These are phyloP conservation scores for Plasmodium malariae DNA, from an alignment of 169 alveolate species.

Conservation along the genomic window DNA sequence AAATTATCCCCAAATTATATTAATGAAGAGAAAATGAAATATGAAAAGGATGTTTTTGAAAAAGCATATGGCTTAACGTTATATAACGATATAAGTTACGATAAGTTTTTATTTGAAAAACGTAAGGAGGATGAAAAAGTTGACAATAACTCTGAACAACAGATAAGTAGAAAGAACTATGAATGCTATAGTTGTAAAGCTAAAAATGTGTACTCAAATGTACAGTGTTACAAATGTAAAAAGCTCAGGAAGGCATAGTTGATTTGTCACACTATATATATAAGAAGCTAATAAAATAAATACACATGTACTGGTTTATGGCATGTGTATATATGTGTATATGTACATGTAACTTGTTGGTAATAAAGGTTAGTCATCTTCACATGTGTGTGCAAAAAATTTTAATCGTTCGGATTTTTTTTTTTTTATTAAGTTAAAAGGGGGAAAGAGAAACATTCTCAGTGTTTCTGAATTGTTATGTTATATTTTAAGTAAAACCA, in stretches of 20 bases:
- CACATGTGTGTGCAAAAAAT: too few relatives aligned
- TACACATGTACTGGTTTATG: too few relatives aligned
- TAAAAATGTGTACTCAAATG: constrained; percentile 47
- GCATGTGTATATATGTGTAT: too few relatives aligned
- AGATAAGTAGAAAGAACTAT: constrained; percentile 1
- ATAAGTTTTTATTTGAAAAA: constrained; percentile 42
- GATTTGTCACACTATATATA: too few relatives aligned
- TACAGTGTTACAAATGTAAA: constrained; percentile 62
- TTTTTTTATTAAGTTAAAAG: too few relatives aligned
- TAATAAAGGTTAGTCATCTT: too few relatives aligned
- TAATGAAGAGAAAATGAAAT: constrained; percentile 32
- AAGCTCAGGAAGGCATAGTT: constrained; percentile 34
- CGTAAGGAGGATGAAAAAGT: background rate
- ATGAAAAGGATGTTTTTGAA: constrained; percentile 67
- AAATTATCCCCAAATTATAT: constrained; percentile 25
- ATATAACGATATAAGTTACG: constrained; percentile 6
- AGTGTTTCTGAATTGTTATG: too few relatives aligned
- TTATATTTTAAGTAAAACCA: too few relatives aligned
- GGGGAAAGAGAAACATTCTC: too few relatives aligned
- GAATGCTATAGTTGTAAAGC: constrained; percentile 69
- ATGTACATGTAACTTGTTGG: too few relatives aligned
- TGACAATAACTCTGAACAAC: background rate
- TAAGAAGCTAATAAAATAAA: too few relatives aligned
- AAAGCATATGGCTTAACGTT: constrained; percentile 60
- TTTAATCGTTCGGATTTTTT: too few relatives aligned